Evolutionary conservation across 169 alveolate species (phyloP).

Genomic region (Plasmodium falciparum): DNA sequence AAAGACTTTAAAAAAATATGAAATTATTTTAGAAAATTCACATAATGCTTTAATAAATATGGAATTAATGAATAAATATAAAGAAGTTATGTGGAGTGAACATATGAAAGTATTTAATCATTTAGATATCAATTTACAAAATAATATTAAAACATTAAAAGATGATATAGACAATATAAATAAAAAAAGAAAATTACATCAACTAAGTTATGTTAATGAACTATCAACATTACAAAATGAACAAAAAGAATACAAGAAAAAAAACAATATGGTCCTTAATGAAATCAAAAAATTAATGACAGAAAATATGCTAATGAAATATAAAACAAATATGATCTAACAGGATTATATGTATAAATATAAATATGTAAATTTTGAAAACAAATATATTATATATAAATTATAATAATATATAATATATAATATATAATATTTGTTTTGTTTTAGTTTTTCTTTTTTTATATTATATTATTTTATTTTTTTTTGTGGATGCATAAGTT

Average conservation of each 20-base stretch:
- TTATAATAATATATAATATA: too few species aligned
- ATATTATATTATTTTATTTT: neutral
- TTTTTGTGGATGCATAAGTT: neutral
- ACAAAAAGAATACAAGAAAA: slow-evolving; percentile 27
- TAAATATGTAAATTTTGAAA: neutral
- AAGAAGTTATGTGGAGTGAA: slow-evolving; percentile 62
- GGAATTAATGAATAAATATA: slow-evolving; percentile 56
- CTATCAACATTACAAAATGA: slow-evolving; percentile 48
- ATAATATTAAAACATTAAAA: slow-evolving; percentile 30
- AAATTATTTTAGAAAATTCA: slow-evolving; percentile 45
- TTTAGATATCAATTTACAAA: slow-evolving; percentile 40
- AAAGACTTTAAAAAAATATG: slow-evolving; percentile 26
- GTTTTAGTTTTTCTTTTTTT: too few species aligned
- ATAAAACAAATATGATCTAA: slow-evolving; percentile 18
- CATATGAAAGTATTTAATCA: slow-evolving; percentile 44
- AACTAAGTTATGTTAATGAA: slow-evolving; percentile 37
- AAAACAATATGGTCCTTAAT: slow-evolving; percentile 19
- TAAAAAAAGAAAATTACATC: slow-evolving; percentile 56
- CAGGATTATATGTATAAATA: neutral
- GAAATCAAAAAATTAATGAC: slow-evolving; percentile 34
- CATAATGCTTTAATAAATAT: slow-evolving; percentile 59
- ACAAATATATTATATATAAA: too few species aligned
- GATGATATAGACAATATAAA: slow-evolving; percentile 55
- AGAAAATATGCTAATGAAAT: slow-evolving; percentile 41
- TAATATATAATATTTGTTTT: too few species aligned